Evolutionary conservation across 2,329 filamentous ascomycete genomes (phyloP).

Genomic region (Aspergillus spinulosporus): DNA sequence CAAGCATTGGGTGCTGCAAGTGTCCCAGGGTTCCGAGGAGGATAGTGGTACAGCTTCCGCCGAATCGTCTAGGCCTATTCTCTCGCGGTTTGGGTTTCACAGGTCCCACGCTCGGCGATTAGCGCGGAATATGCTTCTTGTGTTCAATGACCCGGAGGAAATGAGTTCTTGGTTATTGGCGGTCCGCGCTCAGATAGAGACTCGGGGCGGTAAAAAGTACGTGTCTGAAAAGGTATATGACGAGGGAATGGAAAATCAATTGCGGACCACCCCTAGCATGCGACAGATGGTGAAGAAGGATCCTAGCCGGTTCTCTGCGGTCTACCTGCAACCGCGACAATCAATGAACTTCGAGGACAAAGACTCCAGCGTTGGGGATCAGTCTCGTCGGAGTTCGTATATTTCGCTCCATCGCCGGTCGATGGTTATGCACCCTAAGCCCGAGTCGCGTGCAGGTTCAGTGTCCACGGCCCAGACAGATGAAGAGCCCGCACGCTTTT

Average conservation of each 20-base stretch:
- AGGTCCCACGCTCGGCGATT: conserved; percentile 35
- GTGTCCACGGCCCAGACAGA: conserved; percentile 32
- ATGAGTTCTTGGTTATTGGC: conserved; percentile 49
- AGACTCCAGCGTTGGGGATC: conserved; percentile 25
- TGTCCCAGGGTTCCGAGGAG: conserved; percentile 42
- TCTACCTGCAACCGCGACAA: conserved; percentile 30
- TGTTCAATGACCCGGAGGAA: conserved; percentile 46
- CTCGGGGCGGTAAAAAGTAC: conserved; percentile 48
- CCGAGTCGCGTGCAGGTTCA: conserved; percentile 33
- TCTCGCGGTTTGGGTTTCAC: conserved; percentile 44
- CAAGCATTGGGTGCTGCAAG: conserved; percentile 50
- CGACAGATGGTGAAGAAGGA: conserved; percentile 39
- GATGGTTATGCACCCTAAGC: conserved; percentile 18
- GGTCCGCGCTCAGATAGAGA: conserved; percentile 48
- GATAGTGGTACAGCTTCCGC: conserved; percentile 26
- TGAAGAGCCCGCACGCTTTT: conserved; percentile 19
- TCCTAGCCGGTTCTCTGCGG: conserved; percentile 34
- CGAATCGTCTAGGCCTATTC: conserved; percentile 37
- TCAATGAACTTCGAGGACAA: conserved; percentile 28
- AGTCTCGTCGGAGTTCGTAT: conserved; percentile 32
- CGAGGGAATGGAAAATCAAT: conserved; percentile 28
- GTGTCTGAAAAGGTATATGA: conserved; percentile 39
- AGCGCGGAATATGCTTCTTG: conserved; percentile 45
- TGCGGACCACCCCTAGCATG: conserved; percentile 31
- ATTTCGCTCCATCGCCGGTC: conserved; percentile 34